Evolutionary conservation across 176 grass and related monocot species (phyloP).

Genomic region (Elymus sibiricus): DNA sequence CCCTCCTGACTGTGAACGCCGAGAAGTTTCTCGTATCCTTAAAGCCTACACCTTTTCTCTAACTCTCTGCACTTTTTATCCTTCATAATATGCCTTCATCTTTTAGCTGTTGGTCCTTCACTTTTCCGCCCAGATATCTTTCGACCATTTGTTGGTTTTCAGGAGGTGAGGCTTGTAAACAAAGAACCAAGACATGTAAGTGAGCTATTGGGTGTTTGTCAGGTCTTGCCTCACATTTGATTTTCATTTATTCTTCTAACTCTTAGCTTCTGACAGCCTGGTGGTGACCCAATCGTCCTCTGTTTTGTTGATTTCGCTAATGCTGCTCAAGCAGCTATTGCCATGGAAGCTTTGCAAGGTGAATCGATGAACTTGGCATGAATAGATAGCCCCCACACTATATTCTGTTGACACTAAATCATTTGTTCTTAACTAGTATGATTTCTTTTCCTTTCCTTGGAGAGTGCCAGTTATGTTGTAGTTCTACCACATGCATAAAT

Average conservation of each 20-base stretch:
- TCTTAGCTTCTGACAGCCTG: constrained; percentile 52
- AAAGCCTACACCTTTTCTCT: constrained; percentile 1
- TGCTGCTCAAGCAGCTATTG: constrained; percentile 68
- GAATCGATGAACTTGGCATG: neutral
- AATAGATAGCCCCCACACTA: neutral
- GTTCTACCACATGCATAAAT: neutral
- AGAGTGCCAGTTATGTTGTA: neutral
- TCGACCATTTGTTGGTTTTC: constrained; percentile 83
- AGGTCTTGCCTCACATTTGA: neutral
- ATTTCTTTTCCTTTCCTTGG: neutral
- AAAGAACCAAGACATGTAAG: constrained; percentile 90
- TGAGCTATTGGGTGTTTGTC: neutral
- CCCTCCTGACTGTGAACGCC: constrained; percentile 60
- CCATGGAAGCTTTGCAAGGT: constrained; percentile 89
- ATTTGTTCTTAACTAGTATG: neutral
- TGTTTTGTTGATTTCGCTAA: constrained; percentile 82
- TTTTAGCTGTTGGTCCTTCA: constrained; percentile 49
- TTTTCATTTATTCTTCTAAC: constrained; percentile 12
- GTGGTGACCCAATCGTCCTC: constrained; percentile 61
- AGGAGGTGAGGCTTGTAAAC: constrained; percentile 80
- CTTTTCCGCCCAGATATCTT: constrained; percentile 53
- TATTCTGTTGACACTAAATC: constrained; percentile 7
- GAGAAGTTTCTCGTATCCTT: constrained; percentile 93
- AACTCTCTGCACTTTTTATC: neutral
- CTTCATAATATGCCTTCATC: neutral